A percentile compares a stretch with the other conserved stretches of the same genome.
Conservation (phyloP, 2,329 filamentous ascomycete genomes). For the Cercospora beticola region DNA sequence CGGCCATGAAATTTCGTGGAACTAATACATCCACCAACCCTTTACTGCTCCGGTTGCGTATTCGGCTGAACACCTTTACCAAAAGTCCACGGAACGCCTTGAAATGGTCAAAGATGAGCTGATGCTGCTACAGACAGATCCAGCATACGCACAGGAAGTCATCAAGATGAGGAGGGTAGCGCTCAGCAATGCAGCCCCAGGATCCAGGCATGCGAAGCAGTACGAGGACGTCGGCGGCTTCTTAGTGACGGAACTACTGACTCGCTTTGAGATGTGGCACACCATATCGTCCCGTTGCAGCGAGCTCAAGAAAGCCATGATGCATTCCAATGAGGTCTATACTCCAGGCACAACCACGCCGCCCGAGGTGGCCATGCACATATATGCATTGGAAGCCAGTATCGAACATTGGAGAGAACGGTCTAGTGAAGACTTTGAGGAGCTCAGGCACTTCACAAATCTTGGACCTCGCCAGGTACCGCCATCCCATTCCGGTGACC, state of each 20-base stretch:
- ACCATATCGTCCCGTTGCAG: not conserved
- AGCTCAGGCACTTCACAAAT: not conserved
- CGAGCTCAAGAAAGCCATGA: not conserved
- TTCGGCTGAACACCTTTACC: not conserved
- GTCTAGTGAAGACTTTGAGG: not conserved
- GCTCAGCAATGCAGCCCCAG: not conserved
- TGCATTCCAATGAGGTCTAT: not conserved
- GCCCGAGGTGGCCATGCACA: not conserved
- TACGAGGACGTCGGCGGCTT: not conserved
- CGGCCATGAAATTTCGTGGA: not conserved
- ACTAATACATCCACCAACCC: not conserved
- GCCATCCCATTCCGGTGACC: not conserved
- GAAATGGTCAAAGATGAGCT: slow-evolving; percentile 9
- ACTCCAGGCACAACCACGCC: not conserved
- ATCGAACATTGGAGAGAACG: not conserved
- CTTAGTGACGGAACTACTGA: not conserved
- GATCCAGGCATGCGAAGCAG: not conserved
- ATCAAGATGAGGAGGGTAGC: not conserved
- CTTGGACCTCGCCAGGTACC: not conserved
- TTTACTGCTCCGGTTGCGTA: not conserved
- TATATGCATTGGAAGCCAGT: not conserved
- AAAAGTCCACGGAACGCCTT: not conserved
- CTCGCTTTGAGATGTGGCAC: slow-evolving; percentile 7
- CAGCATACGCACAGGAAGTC: not conserved
- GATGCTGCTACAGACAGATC: slow-evolving; percentile 10